Percentiles rank a stretch among this genome's conserved stretches.
Evolutionary conservation across 768 basidiomycete species (phyloP).

Genomic region (Tricholoma hemisulphureum): DNA sequence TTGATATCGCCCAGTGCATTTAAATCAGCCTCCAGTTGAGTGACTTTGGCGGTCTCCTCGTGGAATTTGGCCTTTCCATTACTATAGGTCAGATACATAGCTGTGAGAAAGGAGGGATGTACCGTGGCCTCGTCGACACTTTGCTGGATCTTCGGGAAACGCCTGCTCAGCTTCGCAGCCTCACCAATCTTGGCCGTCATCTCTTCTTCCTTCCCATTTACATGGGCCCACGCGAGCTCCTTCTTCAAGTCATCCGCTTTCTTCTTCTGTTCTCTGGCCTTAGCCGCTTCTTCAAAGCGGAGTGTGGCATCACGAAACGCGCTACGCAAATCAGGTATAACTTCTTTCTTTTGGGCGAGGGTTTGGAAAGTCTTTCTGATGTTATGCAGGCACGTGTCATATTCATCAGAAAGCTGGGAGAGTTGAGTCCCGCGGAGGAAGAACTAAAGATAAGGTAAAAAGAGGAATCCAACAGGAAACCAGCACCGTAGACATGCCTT

Average conservation of each 20-base stretch:
- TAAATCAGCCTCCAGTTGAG: slow-evolving; percentile 29
- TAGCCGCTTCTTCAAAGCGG: slow-evolving; percentile 70
- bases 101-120: background rate
- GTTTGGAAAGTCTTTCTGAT: slow-evolving; percentile 66
- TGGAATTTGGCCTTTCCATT: slow-evolving; percentile 29
- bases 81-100: background rate
- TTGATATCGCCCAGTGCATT: slow-evolving; percentile 31
- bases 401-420: slow-evolving; percentile 82
- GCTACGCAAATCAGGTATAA: slow-evolving; percentile 71
- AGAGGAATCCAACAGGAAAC: background rate
- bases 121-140: slow-evolving; percentile 36
- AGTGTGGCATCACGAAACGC: slow-evolving; percentile 54
- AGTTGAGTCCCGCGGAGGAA: slow-evolving; percentile 94
- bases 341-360: slow-evolving; percentile 69
- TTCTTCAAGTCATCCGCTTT: slow-evolving; percentile 70
- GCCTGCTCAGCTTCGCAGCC: slow-evolving; percentile 31
- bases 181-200: slow-evolving; percentile 38
- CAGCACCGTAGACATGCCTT: slow-evolving; percentile 47
- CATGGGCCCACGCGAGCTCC: slow-evolving; percentile 87
- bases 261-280: slow-evolving; percentile 67
- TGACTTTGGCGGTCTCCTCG: slow-evolving; percentile 30
- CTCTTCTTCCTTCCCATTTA: slow-evolving; percentile 66
- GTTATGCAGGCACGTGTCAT: slow-evolving; percentile 72
- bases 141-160: slow-evolving; percentile 40
- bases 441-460: slow-evolving; percentile 51